These are phyloP conservation scores for Tuber microsphaerosporum DNA, from an alignment of 495 filamentous ascomycete species.

Conservation along the genomic window DNA sequence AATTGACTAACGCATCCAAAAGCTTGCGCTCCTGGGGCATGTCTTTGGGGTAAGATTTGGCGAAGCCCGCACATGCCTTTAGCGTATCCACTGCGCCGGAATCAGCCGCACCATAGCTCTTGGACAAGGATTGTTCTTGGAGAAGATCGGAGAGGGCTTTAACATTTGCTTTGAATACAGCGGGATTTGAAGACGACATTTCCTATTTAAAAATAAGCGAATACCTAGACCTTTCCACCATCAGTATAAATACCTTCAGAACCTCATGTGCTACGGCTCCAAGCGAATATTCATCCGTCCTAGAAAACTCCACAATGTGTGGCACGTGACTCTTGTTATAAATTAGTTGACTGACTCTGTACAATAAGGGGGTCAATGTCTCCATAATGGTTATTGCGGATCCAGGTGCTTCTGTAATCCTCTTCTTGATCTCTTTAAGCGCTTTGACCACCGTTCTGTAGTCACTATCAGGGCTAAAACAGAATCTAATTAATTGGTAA, in stretches of 20 bases:
- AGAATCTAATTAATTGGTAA: constrained; percentile 80
- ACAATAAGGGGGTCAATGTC: constrained; percentile 74
- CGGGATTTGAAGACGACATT: constrained; percentile 79
- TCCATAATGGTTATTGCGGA: constrained; percentile 57
- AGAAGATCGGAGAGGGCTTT: constrained; percentile 84
- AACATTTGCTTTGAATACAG: constrained; percentile 83
- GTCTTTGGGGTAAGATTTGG: constrained; percentile 73
- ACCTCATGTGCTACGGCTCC: constrained; percentile 78
- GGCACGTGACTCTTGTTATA: constrained; percentile 93
- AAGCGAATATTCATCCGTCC: constrained; percentile 69
- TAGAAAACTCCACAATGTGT: constrained; percentile 76
- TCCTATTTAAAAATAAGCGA: constrained; percentile 44
- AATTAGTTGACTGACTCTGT: constrained; percentile 70
- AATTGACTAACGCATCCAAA: constrained; percentile 66
- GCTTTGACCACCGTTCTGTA: constrained; percentile 84
- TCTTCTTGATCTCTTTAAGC: constrained; percentile 79
- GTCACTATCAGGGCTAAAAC: constrained; percentile 78
- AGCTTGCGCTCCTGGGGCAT: constrained; percentile 82
- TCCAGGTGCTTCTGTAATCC: constrained; percentile 60
- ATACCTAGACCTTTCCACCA: not conserved
- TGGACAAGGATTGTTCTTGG: constrained; percentile 65
- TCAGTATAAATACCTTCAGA: constrained; percentile 49
- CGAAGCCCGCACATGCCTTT: constrained; percentile 86
- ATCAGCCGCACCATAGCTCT: constrained; percentile 56
- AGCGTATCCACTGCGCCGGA: constrained; percentile 71